Percentiles rank a stretch among this genome's conserved stretches.
phyloP scores from a whole-genome alignment of 495 filamentous ascomycete genomes.

The Podospora pseudoanserina region DNA sequence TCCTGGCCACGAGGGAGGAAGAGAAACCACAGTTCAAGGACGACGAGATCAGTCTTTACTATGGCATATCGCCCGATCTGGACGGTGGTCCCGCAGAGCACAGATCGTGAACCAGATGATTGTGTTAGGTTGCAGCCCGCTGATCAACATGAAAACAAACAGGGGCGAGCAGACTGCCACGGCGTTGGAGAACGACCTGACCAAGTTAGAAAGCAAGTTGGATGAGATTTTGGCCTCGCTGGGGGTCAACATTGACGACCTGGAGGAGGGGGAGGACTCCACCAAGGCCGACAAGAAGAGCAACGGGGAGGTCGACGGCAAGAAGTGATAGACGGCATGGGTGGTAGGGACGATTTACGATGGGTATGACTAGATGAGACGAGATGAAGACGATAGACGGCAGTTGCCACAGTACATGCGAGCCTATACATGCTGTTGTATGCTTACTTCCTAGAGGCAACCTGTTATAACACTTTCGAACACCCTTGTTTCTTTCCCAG shows the following conservation, averaged over 20 bases:
- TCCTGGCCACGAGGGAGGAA: background rate
- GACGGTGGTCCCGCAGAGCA: background rate
- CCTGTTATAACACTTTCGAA: too few species aligned
- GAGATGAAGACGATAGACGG: background rate
- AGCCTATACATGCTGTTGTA: background rate
- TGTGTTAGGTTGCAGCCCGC: background rate
- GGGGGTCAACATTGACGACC: constrained; percentile 9
- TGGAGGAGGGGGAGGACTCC: constrained; percentile 6
- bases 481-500: too few species aligned
- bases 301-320: background rate
- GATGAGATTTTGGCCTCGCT: constrained; percentile 48
- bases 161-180: constrained; percentile 55
- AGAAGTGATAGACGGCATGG: background rate
- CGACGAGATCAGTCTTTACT: background rate
- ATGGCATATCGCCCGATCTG: background rate
- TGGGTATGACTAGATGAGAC: background rate
- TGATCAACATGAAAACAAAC: constrained; percentile 11
- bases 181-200: constrained; percentile 51
- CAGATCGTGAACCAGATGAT: background rate
- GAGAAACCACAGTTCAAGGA: background rate
- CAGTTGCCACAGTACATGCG: background rate
- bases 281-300: background rate
- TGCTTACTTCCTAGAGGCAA: too few species aligned
- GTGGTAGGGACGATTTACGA: background rate
- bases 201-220: constrained; percentile 50